These are phyloP conservation scores for Choanephora cucurbitarum DNA, from an alignment of 371 early-diverging fungal species.

Conservation along the genomic window DNA sequence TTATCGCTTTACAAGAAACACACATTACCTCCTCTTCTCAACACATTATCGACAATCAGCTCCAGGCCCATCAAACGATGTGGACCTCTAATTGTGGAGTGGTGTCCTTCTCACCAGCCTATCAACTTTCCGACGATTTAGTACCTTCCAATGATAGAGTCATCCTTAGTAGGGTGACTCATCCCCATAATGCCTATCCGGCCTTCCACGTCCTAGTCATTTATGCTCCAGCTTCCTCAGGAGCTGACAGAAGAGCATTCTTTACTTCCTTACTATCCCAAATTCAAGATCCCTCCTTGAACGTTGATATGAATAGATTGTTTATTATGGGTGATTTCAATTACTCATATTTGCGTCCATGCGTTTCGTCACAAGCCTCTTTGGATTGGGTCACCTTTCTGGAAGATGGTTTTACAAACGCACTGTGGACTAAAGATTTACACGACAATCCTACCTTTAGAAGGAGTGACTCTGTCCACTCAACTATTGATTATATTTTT, in stretches of 20 bases:
- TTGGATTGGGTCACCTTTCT: background rate
- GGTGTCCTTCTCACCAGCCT: constrained; percentile 4
- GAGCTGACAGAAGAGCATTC: background rate
- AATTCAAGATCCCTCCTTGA: too few species aligned
- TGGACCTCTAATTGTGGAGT: constrained; percentile 12
- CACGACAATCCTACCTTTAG: background rate
- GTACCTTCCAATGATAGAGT: background rate
- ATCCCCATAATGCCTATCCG: background rate
- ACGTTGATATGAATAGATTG: background rate
- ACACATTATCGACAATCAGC: constrained; percentile 3
- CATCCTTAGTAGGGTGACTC: constrained; percentile 6
- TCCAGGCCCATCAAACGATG: constrained; percentile 2
- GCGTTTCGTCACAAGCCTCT: background rate
- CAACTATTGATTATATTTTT: constrained; percentile 15
- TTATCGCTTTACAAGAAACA: constrained; percentile 12
- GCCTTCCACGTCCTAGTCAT: constrained; percentile 1
- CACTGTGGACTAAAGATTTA: background rate
- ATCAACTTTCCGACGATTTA: background rate
- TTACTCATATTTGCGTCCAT: background rate
- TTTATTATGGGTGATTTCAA: constrained; percentile 13
- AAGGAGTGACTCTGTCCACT: background rate
- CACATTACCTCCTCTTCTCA: background rate
- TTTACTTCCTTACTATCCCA: background rate
- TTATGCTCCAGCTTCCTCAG: constrained; percentile 6
- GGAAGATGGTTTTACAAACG: background rate